Evolutionary conservation across 805 yeast species (phyloP).

Genomic region (Candida parachauliodes): DNA sequence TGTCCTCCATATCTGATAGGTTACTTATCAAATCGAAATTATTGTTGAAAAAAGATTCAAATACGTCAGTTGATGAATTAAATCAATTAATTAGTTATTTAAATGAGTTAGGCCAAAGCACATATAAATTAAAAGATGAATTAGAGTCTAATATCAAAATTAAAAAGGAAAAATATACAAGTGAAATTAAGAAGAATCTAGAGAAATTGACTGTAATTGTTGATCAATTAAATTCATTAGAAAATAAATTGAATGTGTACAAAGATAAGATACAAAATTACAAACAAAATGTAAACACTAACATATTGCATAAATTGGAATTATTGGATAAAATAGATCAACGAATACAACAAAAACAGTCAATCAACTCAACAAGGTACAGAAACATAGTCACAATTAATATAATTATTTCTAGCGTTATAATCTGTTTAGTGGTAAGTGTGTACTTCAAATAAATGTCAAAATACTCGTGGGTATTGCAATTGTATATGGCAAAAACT

Average conservation of each 20-base stretch:
- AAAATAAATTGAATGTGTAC: slow-evolving; percentile 21
- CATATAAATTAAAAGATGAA: slow-evolving; percentile 16
- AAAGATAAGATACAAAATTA: slow-evolving; percentile 21
- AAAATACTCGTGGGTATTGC: too few species aligned
- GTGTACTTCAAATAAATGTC: slow-evolving; percentile 12
- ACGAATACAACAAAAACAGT: slow-evolving; percentile 18
- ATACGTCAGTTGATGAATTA: slow-evolving; percentile 13
- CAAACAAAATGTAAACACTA: slow-evolving; percentile 23
- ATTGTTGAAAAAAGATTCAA: background rate
- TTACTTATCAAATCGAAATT: slow-evolving; percentile 2
- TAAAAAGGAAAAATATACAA: slow-evolving; percentile 19
- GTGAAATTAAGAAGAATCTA: slow-evolving; percentile 24
- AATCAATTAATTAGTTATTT: slow-evolving; percentile 17
- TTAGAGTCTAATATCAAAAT: slow-evolving; percentile 16
- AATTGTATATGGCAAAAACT: too few species aligned
- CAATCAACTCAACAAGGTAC: slow-evolving; percentile 18
- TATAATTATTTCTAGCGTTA: slow-evolving; percentile 5
- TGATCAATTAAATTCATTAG: slow-evolving; percentile 21
- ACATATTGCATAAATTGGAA: slow-evolving; percentile 25
- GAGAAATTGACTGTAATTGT: slow-evolving; percentile 26
- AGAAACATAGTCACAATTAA: slow-evolving; percentile 12
- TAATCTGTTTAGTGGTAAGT: slow-evolving; percentile 16
- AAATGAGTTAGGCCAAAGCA: slow-evolving; percentile 14
- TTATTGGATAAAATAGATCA: slow-evolving; percentile 29
- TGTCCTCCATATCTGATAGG: slow-evolving; percentile 7